phyloP scores from a whole-genome alignment of 1,139 yeast species.

The Geotrichum klebahnii region DNA sequence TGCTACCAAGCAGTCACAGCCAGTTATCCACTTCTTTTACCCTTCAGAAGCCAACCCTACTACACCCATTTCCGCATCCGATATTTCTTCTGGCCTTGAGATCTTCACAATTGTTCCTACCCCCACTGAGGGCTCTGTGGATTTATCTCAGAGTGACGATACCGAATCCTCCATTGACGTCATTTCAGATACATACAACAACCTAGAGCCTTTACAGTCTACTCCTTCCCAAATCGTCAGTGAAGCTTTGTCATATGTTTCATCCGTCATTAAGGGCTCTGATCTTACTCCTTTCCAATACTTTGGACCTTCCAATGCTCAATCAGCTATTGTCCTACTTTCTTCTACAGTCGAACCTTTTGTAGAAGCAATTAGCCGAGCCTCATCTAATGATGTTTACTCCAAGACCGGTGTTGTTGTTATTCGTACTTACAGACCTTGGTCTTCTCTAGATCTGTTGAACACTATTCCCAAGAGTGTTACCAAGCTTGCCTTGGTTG shows the following conservation, averaged over 20 bases:
- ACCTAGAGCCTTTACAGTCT: background rate
- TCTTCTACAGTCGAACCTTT: constrained; percentile 54
- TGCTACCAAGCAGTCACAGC: constrained; percentile 47
- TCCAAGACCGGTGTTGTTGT: constrained; percentile 51
- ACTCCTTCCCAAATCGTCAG: constrained; percentile 3
- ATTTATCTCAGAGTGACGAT: constrained; percentile 1
- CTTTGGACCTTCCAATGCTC: constrained; percentile 43
- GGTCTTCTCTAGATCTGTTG: constrained; percentile 52
- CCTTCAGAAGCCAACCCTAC: constrained; percentile 20
- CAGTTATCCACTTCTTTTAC: constrained; percentile 65
- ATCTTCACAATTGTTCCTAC: constrained; percentile 12
- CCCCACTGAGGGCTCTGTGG: background rate
- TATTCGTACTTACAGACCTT: constrained; percentile 69
- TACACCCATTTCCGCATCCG: constrained; percentile 15
- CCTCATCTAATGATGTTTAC: constrained; percentile 33
- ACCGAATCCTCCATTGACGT: constrained; percentile 1
- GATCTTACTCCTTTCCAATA: constrained; percentile 41
- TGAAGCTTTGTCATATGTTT: constrained; percentile 12
- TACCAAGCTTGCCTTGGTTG: constrained; percentile 58
- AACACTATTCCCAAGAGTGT: constrained; percentile 54
- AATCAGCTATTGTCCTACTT: constrained; percentile 55
- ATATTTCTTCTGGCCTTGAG: constrained; percentile 27
- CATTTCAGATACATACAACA: background rate
- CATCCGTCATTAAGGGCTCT: constrained; percentile 1
- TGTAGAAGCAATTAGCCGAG: constrained; percentile 40